Conservation (phyloP, 805 yeast species). For the Wickerhamiella alocasiicola region DNA sequence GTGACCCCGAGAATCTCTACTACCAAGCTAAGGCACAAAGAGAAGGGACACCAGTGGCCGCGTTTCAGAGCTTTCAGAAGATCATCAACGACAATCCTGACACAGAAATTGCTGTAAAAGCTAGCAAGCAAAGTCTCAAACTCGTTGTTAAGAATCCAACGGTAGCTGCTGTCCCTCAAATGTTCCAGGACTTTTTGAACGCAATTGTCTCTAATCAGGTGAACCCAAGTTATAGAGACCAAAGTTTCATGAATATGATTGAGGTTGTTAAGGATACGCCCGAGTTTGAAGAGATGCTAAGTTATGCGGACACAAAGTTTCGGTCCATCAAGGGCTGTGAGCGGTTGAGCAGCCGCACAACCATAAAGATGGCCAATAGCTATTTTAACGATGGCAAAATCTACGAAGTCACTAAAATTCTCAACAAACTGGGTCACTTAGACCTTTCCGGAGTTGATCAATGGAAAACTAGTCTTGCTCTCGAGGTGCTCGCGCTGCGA, state of each 20-base stretch:
- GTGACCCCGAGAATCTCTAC: conserved; percentile 26
- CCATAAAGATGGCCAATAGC: conserved; percentile 25
- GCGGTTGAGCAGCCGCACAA: conserved; percentile 25
- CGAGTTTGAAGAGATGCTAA: conserved; percentile 23
- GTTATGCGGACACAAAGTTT: conserved; percentile 21
- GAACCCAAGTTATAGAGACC: conserved; percentile 26
- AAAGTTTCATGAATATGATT: conserved; percentile 26
- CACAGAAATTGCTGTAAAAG: conserved; percentile 26
- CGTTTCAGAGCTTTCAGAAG: conserved; percentile 23
- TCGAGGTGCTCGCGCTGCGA: conserved; percentile 58
- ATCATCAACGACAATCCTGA: conserved; percentile 19
- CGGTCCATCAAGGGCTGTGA: conserved; percentile 20
- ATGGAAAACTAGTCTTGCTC: conserved; percentile 25
- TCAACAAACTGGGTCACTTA: conserved; percentile 10
- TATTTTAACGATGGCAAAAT: conserved; percentile 23
- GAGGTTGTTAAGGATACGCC: conserved; percentile 22
- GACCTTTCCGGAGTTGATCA: conserved; percentile 7
- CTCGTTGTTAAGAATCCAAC: conserved; percentile 19
- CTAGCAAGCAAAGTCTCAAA: conserved; percentile 28
- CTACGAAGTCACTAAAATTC: conserved; percentile 12
- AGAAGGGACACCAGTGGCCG: conserved; percentile 27
- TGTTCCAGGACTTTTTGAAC: conserved; percentile 18
- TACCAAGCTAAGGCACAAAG: conserved; percentile 29
- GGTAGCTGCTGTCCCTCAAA: conserved; percentile 12
- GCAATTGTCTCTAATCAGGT: conserved; percentile 16